Base-by-base conservation (phyloP, 352 stramenopile genomes). In the Globisporangium irregulare region DNA sequence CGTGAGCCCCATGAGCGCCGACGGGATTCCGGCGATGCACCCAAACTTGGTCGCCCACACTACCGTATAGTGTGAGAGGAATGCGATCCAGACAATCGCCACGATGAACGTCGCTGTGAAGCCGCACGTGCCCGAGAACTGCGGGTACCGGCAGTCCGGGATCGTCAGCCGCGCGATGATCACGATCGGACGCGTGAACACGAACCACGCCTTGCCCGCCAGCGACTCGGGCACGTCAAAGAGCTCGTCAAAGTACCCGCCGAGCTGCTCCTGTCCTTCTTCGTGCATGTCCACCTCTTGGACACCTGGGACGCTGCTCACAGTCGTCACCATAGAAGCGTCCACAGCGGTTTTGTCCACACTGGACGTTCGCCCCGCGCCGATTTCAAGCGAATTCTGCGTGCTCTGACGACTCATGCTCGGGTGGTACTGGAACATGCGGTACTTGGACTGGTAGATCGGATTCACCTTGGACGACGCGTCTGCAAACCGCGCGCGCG, bases 61-160 rank as follows among this genome's bases (percentile, higher is more conserved):
- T 9, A 95, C 75, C 0, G 86, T 90, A 54, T 79, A 90, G 59
- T 93, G 82, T 9, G 84, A 92, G 0, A 95, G 77, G 27, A 95
- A 69, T 22, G 81, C 79, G 63, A 95, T 92, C 78, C 87, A 95
- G 2, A 68, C 61, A 59, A 95, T 87, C 41, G 86, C 88, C 12
- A 91, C 63, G 9, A 88, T 10, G 66, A 95, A 90, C 15, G 81
- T 90, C 29, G 74, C 69, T 5, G 73, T 76, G 65, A 82, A 85
- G 53, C 83, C 83, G 10, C 62, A 38, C 22, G 74, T 67, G 8
- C 78, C 71, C 6, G 79, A 85, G 60, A 91, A 91, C 1, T 66
- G 51, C 22, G 82, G 80, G 56, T 89, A 92, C 10, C 75, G 79
- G 65, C 81, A 90, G 73, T 93, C 85, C 12, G 85, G 85, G 32